Evolutionary conservation across 129 eudicot genomes (phyloP), one percentile per base, ranked within the genome.

Genomic region (Ambrosia trifida): DNA sequence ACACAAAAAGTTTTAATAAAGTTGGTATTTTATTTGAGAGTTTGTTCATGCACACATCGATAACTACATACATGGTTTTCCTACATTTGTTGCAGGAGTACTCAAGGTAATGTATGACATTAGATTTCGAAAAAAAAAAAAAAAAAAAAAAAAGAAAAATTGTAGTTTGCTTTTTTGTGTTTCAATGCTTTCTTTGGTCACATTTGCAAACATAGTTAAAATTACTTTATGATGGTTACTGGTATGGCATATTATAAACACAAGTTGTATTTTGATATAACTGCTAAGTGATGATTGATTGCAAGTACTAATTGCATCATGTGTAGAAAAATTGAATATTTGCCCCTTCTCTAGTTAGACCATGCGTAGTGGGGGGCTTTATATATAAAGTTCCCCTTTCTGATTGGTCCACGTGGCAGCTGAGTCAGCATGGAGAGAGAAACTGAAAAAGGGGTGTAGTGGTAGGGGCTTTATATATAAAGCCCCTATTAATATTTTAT

Each of bases 71-170:
- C 28, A 24, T 24, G 85, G 84, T 93, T 51, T 93, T 89, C 56
- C 91, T 93, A 78, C 95, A 93, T 80, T 83, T 93, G 53, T 64
- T 89, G 78, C 89, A 85, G 77, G 95, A 92, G 30, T 89, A 85
- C 62, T 85, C 98, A 35, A 82, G 96, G 98, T 93, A 81, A 30
- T 40, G 10, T 70, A 70, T 24, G n/a, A 51, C 63, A 14, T 5
- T 19, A n/a, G n/a, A n/a, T n/a, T n/a, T n/a, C n/a, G n/a, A n/a
- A n/a, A n/a, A n/a, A n/a, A n/a, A n/a, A n/a, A n/a, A n/a, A n/a
- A n/a, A n/a, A n/a, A n/a, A n/a, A n/a, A n/a, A n/a, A n/a, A n/a
- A n/a, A 54, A 9, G 24, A 8, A 14, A 64, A 50, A 28, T 11
- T 28, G n/a, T n/a, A 18, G 43, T 24, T 12, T 62, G 20, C 11